phyloP scores from a whole-genome alignment of 2,329 filamentous ascomycete genomes.

The Xylaria sp. region DNA sequence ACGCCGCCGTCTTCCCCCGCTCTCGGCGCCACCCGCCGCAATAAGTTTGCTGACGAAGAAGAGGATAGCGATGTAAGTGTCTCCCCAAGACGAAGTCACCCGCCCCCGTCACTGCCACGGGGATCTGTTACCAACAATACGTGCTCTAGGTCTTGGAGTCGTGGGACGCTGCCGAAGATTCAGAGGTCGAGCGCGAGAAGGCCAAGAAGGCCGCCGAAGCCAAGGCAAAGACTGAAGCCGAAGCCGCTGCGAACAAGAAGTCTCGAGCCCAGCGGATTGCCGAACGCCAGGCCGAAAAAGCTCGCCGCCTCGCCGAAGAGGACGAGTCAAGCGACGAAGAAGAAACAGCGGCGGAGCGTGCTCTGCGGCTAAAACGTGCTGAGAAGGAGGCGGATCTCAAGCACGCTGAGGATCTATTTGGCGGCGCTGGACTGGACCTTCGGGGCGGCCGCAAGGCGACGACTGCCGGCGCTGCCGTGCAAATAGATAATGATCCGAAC shows the following conservation, averaged over 20 bases:
- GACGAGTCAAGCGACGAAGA: conserved; percentile 66
- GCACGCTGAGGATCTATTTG: conserved; percentile 91
- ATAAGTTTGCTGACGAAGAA: conserved; percentile 92
- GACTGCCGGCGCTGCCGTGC: conserved; percentile 67
- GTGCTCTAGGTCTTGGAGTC: conserved; percentile 80
- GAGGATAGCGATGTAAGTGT: conserved; percentile 75
- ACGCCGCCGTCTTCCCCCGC: conserved; percentile 47
- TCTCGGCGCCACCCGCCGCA: conserved; percentile 49
- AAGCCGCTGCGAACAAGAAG: conserved; percentile 90
- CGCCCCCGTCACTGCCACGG: not conserved
- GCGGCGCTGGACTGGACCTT: conserved; percentile 67
- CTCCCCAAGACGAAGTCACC: not conserved
- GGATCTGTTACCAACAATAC: conserved; percentile 19
- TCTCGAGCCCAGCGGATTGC: conserved; percentile 84
- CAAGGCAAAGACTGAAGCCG: conserved; percentile 88
- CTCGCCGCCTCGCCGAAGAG: conserved; percentile 56
- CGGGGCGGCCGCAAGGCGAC: conserved; percentile 70
- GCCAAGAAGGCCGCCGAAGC: conserved; percentile 82
- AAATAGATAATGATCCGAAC: conserved; percentile 76
- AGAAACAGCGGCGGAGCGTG: conserved; percentile 74
- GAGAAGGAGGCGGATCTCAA: conserved; percentile 89
- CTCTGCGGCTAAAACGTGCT: conserved; percentile 75
- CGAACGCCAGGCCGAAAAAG: conserved; percentile 71
- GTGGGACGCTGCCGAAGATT: conserved; percentile 97
- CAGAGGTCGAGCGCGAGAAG: conserved; percentile 95